phyloP scores from a whole-genome alignment of 2,329 filamentous ascomycete species.

The Amauroascus verrucosus region DNA sequence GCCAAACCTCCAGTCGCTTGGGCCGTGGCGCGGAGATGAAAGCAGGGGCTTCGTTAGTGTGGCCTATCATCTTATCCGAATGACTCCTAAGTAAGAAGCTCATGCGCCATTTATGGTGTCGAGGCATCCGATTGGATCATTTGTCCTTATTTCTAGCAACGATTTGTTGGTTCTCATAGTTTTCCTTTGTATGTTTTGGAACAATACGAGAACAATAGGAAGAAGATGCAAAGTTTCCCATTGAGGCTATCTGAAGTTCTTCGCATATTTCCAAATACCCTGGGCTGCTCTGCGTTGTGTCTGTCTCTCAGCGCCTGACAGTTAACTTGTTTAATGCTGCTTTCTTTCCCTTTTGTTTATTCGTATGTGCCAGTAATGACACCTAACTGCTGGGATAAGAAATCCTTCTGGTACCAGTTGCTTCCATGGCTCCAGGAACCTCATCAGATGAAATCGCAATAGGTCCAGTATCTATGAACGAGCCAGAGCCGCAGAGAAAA shows the following conservation, averaged over 20 bases:
- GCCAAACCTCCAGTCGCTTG: neutral
- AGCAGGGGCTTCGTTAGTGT: neutral
- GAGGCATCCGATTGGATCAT: neutral
- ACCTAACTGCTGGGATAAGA: neutral
- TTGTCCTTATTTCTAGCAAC: too few relatives aligned
- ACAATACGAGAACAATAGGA: constrained; percentile 7
- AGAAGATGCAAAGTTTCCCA: neutral
- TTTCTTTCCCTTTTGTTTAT: neutral
- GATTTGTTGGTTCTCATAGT: neutral
- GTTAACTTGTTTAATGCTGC: neutral
- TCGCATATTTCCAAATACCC: neutral
- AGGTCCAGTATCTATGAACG: neutral
- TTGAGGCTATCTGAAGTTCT: neutral
- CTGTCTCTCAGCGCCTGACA: neutral
- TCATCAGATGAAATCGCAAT: neutral
- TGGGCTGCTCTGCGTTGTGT: neutral
- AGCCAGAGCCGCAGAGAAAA: constrained; percentile 14
- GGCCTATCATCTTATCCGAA: neutral
- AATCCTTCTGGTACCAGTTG: neutral
- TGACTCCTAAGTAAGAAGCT: neutral
- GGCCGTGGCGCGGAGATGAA: neutral
- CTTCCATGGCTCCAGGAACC: constrained; percentile 8
- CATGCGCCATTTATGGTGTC: neutral
- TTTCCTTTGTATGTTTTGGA: neutral
- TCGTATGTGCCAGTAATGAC: neutral